Conservation (phyloP, 805 yeast species). For the Saccharomycopsis olivae region DNA sequence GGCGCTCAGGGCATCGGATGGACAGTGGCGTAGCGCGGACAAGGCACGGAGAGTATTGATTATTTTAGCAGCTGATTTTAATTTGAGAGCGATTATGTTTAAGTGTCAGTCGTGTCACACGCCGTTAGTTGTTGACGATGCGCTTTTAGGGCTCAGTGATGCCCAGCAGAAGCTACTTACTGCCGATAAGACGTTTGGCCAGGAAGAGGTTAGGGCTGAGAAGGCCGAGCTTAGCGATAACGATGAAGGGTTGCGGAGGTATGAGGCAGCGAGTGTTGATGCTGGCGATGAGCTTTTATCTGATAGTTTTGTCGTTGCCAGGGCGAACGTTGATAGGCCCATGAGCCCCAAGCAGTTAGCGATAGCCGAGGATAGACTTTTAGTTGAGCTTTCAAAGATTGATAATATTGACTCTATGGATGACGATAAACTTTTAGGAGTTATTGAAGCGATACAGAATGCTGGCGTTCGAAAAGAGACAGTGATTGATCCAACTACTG, state of each 20-base stretch:
- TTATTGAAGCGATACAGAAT: constrained; percentile 1
- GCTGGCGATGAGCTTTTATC: background rate
- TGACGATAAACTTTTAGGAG: constrained; percentile 6
- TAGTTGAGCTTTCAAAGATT: constrained; percentile 3
- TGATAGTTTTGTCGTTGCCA: no score
- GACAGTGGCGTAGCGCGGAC: no score
- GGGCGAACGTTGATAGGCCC: no score
- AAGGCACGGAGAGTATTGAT: no score
- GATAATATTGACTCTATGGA: constrained; percentile 9
- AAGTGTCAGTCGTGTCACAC: constrained; percentile 37
- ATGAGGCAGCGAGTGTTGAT: constrained; percentile 2
- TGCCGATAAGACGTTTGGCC: constrained; percentile 21
- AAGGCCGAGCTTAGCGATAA: constrained; percentile 17
- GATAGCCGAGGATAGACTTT: constrained; percentile 4
- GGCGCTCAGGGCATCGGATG: no score
- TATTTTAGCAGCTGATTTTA: no score
- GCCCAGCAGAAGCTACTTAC: constrained; percentile 36
- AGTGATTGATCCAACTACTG: background rate
- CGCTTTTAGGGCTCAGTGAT: constrained; percentile 32
- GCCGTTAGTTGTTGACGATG: constrained; percentile 32
- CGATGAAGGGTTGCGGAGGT: constrained; percentile 3
- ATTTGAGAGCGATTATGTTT: background rate
- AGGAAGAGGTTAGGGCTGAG: constrained; percentile 17
- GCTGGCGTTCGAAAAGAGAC: background rate
- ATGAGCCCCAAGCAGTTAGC: background rate